Base-by-base conservation (phyloP, 208 protist genomes). In the Tetramitus jugosus region DNA sequence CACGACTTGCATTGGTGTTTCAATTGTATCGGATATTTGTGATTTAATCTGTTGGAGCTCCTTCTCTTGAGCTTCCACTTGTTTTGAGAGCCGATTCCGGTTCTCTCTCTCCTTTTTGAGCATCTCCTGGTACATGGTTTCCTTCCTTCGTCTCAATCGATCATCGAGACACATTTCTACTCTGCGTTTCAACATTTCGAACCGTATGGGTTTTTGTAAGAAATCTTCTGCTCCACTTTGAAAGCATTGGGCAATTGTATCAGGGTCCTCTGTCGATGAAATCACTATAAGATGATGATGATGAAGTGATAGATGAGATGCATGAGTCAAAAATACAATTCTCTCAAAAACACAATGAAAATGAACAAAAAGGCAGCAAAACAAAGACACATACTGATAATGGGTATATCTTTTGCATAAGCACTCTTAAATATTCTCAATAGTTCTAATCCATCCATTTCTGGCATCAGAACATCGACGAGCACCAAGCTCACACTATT, bases 171-270 rank as follows among this genome's bases (percentile, higher is more conserved):
- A 74, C 67, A 74, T 74, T 26, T 49, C 37, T 37, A 74, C 42
- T 53, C 67, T 46, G 33, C 42, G 46, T 53, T 74, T 74, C 37
- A 74, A 74, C 39, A 74, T 74, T 35, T 74, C 67, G 33, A 74
- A 35, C 37, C n/a, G 3, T 29, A 74, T 31, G 26, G 67, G 67
- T 53, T 74, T 74, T 53, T 74, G 67, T 37, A 74, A 52, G 29
- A 74, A 74, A 37, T 74, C 67, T 53, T 74, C 67, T 35, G 42
- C 67, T 37, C 67, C 67, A 53, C 67, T 53, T 37, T 74, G 67
- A 37, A 74, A 74, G 17, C 42, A 49, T 53, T 74, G 17, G 39
- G 14, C n/a, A 56, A 74, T 74, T 7, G 42, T 74, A 37, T 74
- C 42, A 3, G 67, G 67, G n/a, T 74, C 67, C 37, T 74, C 42